Conservation (phyloP, 345 rosid species). For the Hevea brasiliensis region DNA sequence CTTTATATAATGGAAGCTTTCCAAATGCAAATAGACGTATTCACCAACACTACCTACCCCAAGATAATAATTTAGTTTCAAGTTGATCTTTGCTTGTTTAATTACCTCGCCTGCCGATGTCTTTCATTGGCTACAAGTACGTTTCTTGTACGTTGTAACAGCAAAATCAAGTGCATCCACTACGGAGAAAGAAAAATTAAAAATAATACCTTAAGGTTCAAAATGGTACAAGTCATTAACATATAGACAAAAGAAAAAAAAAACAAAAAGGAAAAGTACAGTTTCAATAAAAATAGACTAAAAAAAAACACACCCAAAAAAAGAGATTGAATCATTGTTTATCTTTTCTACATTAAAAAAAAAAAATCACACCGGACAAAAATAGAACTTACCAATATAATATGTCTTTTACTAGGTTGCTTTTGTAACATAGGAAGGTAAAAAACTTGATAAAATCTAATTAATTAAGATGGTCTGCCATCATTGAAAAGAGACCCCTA, state of each 20-base stretch:
- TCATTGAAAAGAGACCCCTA: constrained; percentile 28
- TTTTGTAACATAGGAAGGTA: constrained; percentile 16
- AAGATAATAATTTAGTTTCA: background rate
- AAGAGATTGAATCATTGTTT: no score
- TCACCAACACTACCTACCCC: background rate
- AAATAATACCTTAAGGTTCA: background rate
- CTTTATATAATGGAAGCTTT: constrained; percentile 2
- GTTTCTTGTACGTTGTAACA: background rate
- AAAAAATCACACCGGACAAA: constrained; percentile 30
- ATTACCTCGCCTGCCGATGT: background rate
- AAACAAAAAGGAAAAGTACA: constrained; percentile 18
- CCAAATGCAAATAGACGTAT: constrained; percentile 19
- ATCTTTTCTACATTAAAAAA: no score
- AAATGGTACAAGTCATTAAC: background rate
- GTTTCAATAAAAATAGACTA: no score
- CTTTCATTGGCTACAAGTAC: constrained; percentile 6
- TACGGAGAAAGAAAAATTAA: background rate
- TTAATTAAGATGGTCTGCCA: constrained; percentile 39
- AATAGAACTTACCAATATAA: constrained; percentile 14
- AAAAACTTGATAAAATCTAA: constrained; percentile 9
- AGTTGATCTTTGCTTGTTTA: background rate
- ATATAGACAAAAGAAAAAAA: background rate
- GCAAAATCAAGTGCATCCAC: background rate
- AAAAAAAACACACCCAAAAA: no score
- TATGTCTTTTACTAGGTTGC: constrained; percentile 15